A percentile compares a stretch with the other conserved stretches of the same genome.
Conservation (phyloP, 1,139 yeast species). For the Yamadazyma taylorii region DNA sequence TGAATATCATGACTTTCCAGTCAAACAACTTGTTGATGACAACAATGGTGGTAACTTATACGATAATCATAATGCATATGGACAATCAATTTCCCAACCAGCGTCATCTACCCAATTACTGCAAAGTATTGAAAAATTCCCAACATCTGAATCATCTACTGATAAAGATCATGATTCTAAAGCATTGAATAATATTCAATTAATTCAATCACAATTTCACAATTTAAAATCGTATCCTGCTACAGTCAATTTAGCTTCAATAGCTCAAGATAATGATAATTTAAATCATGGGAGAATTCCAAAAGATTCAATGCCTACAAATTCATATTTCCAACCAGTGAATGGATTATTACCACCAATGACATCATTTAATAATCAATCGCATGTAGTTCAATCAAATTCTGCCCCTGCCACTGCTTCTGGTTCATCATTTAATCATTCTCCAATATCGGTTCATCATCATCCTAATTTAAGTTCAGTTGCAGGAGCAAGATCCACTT, state of each 20-base stretch:
- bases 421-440: constrained; percentile 4
- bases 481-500: constrained; percentile 1
- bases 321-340: constrained; percentile 3
- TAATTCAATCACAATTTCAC: constrained; percentile 23
- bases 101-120: constrained; percentile 4
- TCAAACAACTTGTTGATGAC: too few relatives aligned
- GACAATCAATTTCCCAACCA: constrained; percentile 4
- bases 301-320: background rate
- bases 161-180: constrained; percentile 2
- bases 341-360: constrained; percentile 39
- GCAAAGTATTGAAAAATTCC: too few relatives aligned
- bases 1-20: constrained; percentile 1
- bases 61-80: background rate
- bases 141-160: too few relatives aligned
- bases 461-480: constrained; percentile 2
- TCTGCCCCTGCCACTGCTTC: constrained; percentile 10
- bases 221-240: constrained; percentile 36
- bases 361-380: constrained; percentile 26
- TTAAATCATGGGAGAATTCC: background rate
- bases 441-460: constrained; percentile 3
- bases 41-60: background rate
- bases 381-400: constrained; percentile 1
- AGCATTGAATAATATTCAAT: constrained; percentile 13
- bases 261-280: constrained; percentile 16
- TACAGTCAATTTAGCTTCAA: constrained; percentile 36